These are phyloP conservation scores for Tausonia pullulans DNA, from an alignment of 1,284 basidiomycete species.

Conservation along the genomic window DNA sequence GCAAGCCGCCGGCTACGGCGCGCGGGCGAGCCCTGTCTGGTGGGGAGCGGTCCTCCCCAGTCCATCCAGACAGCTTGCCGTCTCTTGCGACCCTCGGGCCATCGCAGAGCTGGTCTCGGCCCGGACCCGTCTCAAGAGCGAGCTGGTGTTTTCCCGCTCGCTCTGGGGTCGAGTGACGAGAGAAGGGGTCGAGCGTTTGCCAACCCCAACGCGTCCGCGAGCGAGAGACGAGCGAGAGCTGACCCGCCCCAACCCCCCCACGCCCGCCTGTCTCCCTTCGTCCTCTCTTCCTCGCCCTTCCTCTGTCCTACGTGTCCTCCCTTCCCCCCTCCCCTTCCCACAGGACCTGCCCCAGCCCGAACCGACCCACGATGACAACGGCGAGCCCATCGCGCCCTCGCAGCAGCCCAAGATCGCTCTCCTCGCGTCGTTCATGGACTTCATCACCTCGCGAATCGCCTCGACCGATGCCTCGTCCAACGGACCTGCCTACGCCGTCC, in stretches of 20 bases:
- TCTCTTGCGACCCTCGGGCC: background rate
- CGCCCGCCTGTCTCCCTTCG: background rate
- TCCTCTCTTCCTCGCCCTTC: background rate
- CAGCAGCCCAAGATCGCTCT: slow-evolving; percentile 59
- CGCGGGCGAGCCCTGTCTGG: too few relatives aligned
- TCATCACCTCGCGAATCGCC: slow-evolving; percentile 52
- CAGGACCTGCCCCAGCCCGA: slow-evolving; percentile 14
- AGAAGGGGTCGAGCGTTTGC: too few relatives aligned
- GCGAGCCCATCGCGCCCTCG: slow-evolving; percentile 22
- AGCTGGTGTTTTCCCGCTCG: too few relatives aligned
- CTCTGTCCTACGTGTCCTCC: background rate
- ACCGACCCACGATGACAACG: slow-evolving; percentile 25
- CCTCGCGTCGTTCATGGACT: slow-evolving; percentile 64
- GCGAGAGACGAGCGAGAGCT: background rate
- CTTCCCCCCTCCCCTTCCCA: background rate
- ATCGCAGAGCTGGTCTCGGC: background rate
- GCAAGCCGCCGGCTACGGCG: slow-evolving; percentile 15
- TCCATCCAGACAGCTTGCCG: background rate
- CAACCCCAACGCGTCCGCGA: too few relatives aligned
- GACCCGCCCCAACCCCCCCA: background rate
- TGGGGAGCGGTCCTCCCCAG: background rate
- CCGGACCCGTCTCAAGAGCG: too few relatives aligned
- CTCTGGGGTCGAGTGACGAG: too few relatives aligned
- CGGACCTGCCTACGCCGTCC: slow-evolving; percentile 51
- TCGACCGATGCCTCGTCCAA: slow-evolving; percentile 43